These are phyloP conservation scores for Tetrahymena elliotti DNA, from an alignment of 73 alveolate species.

Conservation along the genomic window DNA sequence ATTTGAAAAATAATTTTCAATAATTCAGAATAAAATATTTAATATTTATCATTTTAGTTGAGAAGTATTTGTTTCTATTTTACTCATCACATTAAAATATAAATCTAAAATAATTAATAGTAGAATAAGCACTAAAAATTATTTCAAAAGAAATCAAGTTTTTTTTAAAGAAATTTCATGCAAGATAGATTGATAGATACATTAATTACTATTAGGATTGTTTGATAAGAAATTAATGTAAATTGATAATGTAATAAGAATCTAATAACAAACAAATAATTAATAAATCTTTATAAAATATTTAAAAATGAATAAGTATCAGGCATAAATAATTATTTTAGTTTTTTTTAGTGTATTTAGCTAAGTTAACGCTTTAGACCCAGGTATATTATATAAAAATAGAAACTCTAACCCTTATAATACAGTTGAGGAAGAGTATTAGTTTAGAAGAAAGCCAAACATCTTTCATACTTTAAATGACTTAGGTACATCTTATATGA, in stretches of 20 bases:
- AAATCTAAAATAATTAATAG: too few species aligned
- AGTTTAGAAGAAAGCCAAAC: neutral
- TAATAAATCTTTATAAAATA: too few species aligned
- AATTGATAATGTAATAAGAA: neutral
- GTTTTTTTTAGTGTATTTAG: neutral
- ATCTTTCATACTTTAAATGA: neutral
- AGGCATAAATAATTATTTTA: neutral
- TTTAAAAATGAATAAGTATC: neutral
- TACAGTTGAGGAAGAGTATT: neutral
- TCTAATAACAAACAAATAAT: neutral
- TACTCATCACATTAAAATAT: too few species aligned
- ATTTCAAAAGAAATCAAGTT: too few species aligned
- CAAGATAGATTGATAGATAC: too few species aligned
- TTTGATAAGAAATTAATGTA: neutral
- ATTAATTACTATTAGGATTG: neutral
- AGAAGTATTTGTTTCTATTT: too few species aligned
- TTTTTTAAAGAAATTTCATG: too few species aligned
- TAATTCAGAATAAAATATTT: too few species aligned
- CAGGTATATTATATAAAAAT: neutral
- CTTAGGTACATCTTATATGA: neutral
- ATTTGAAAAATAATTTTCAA: too few species aligned
- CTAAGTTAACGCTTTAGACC: neutral
- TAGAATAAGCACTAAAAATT: too few species aligned
- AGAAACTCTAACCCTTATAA: neutral
- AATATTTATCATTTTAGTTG: too few species aligned